Evolutionary conservation across 345 rosid genomes (phyloP).

Genomic region (Schrenkiella parvula): DNA sequence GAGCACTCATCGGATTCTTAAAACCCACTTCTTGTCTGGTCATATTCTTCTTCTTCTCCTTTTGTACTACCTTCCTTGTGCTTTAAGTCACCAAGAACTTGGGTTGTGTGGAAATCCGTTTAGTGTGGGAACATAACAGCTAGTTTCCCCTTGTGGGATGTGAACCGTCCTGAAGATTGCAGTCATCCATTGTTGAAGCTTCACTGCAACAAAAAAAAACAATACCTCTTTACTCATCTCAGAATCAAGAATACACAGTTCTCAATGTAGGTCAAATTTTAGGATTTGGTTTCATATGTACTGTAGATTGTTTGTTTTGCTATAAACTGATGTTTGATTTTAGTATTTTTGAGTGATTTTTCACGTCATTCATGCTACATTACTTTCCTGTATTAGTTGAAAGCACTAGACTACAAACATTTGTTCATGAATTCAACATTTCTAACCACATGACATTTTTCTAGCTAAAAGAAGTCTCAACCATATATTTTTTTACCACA

Average conservation of each 20-base stretch:
- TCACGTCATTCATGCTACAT: too few relatives aligned
- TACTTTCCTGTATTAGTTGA: too few relatives aligned
- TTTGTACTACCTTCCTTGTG: neutral
- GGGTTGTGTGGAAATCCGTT: neutral
- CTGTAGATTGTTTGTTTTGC: too few relatives aligned
- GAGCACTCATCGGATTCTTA: too few relatives aligned
- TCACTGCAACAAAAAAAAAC: neutral
- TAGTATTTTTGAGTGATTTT: too few relatives aligned
- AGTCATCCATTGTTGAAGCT: conserved; percentile 25
- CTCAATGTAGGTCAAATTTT: neutral
- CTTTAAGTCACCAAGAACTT: neutral
- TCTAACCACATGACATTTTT: too few relatives aligned
- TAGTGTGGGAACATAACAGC: conserved; percentile 27
- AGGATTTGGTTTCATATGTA: too few relatives aligned
- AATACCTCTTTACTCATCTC: neutral
- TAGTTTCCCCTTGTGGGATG: conserved; percentile 43
- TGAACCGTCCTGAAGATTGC: accelerated
- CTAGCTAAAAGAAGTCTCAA: too few relatives aligned
- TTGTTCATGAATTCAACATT: too few relatives aligned
- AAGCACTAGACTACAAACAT: too few relatives aligned
- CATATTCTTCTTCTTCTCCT: neutral
- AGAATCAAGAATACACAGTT: conserved; percentile 6
- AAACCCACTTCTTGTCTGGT: neutral
- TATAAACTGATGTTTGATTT: too few relatives aligned
- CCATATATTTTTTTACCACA: too few relatives aligned